Evolutionary conservation across 2,329 filamentous ascomycete genomes (phyloP).

Genomic region (Chrysosporium keratinophilum): DNA sequence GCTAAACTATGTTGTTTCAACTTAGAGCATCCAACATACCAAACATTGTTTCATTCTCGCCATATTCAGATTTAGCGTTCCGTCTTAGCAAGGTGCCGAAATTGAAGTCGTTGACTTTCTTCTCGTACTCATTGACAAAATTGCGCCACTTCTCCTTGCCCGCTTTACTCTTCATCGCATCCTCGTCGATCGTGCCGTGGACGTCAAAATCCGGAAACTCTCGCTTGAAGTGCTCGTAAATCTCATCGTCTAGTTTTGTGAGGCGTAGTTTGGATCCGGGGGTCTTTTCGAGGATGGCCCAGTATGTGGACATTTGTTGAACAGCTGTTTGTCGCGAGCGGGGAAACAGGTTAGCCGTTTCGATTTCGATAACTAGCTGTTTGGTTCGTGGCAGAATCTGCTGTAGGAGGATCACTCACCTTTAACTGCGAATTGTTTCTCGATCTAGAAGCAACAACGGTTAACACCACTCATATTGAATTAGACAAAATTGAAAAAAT

Average conservation of each 20-base stretch:
- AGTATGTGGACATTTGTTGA: conserved; percentile 94
- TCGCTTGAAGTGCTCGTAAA: conserved; percentile 73
- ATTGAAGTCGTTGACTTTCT: conserved; percentile 93
- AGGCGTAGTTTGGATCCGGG: conserved; percentile 80
- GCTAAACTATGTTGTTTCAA: too few relatives aligned
- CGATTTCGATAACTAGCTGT: background rate
- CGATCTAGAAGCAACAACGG: conserved; percentile 55
- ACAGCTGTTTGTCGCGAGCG: conserved; percentile 48
- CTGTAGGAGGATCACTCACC: conserved; percentile 39
- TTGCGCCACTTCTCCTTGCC: conserved; percentile 93
- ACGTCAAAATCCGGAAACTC: conserved; percentile 93
- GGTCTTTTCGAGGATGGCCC: conserved; percentile 84
- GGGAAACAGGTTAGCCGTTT: conserved; percentile 13
- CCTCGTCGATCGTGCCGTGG: conserved; percentile 68
- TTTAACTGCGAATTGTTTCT: conserved; percentile 99
- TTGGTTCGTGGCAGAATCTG: background rate
- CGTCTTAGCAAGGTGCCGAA: conserved; percentile 88
- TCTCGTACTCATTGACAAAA: conserved; percentile 89
- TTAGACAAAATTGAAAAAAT: background rate
- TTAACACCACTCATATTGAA: background rate
- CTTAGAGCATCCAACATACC: conserved; percentile 48
- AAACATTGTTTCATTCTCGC: conserved; percentile 82
- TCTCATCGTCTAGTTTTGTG: conserved; percentile 91
- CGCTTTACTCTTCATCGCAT: conserved; percentile 92
- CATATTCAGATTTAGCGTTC: conserved; percentile 72